phyloP scores from a whole-genome alignment of 2,329 filamentous ascomycete genomes.

The Fusarium concolor region DNA sequence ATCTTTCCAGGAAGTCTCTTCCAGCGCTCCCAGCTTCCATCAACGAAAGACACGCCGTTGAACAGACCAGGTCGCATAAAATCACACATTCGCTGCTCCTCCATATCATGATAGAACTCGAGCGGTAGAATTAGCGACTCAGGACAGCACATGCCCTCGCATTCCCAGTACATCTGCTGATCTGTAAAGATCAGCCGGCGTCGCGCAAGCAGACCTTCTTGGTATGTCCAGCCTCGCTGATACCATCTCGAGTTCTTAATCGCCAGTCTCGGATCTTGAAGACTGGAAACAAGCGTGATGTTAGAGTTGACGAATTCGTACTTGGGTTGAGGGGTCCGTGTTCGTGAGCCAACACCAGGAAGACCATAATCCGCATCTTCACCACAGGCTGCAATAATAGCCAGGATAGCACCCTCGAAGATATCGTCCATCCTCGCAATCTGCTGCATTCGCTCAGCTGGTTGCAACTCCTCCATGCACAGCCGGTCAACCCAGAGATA shows the following conservation, averaged over 20 bases:
- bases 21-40: conserved; percentile 53
- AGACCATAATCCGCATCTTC: conserved; percentile 50
- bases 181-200: conserved; percentile 55
- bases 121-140: conserved; percentile 51
- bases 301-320: conserved; percentile 49
- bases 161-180: conserved; percentile 56
- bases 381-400: conserved; percentile 55
- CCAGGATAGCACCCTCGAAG: conserved; percentile 51
- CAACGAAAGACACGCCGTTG: conserved; percentile 51
- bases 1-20: conserved; percentile 46
- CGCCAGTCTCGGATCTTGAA: conserved; percentile 47
- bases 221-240: conserved; percentile 55
- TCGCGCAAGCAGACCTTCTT: conserved; percentile 53
- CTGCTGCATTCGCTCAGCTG: conserved; percentile 47
- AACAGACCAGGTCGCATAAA: conserved; percentile 52
- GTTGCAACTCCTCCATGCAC: conserved; percentile 48
- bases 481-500: conserved; percentile 56
- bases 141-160: conserved; percentile 53
- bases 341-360: conserved; percentile 49
- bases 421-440: conserved; percentile 54
- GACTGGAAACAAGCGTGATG: conserved; percentile 50
- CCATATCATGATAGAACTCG: conserved; percentile 48
- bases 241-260: conserved; percentile 51
- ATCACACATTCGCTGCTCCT: conserved; percentile 52
- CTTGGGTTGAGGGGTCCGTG: conserved; percentile 46